These are phyloP conservation scores for Yamadazyma trypodendri DNA, from an alignment of 1,139 yeast genomes.

Conservation along the genomic window DNA sequence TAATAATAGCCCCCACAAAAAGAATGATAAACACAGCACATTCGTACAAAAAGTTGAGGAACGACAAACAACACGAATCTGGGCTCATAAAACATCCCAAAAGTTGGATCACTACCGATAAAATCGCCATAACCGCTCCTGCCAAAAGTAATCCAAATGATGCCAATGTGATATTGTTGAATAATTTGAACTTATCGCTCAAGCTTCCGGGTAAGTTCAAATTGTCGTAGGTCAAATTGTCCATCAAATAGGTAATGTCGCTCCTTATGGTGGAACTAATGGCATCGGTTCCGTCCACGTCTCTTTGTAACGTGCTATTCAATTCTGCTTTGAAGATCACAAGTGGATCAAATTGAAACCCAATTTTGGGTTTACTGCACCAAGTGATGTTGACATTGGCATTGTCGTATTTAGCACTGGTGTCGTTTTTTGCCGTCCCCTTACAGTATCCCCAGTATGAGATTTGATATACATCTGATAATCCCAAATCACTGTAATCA, in stretches of 20 bases:
- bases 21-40: conserved; percentile 29
- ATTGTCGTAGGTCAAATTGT: conserved; percentile 27
- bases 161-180: conserved; percentile 28
- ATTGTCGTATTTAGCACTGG: conserved; percentile 23
- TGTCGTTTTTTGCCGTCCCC: conserved; percentile 33
- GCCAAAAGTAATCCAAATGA: conserved; percentile 30
- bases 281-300: conserved; percentile 24
- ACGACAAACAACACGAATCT: conserved; percentile 37
- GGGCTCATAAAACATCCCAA: conserved; percentile 38
- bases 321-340: conserved; percentile 45
- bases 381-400: conserved; percentile 46
- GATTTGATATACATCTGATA: conserved; percentile 60
- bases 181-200: conserved; percentile 28
- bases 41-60: conserved; percentile 40
- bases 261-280: conserved; percentile 21
- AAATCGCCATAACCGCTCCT: conserved; percentile 24
- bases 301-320: conserved; percentile 26
- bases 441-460: conserved; percentile 77
- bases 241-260: conserved; percentile 29
- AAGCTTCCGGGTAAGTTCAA: conserved; percentile 41
- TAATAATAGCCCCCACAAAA: conserved; percentile 33
- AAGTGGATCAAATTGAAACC: conserved; percentile 54
- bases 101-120: conserved; percentile 31
- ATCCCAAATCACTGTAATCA: conserved; percentile 40
- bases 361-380: conserved; percentile 53